Evolutionary conservation across 306 rosid genomes (phyloP).

Genomic region (Carpinus fangiana): DNA sequence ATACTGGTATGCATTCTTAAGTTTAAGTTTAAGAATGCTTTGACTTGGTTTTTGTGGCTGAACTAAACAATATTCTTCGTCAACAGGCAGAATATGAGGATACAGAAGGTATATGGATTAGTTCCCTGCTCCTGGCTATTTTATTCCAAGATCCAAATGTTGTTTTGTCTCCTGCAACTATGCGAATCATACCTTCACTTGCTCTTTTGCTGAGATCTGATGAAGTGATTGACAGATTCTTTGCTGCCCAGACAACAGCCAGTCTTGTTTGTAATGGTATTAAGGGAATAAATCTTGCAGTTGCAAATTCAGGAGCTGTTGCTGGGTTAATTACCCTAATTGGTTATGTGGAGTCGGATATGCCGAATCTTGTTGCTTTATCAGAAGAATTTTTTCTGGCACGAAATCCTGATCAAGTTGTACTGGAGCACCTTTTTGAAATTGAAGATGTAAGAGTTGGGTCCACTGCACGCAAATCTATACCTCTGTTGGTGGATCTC

Average conservation of each 20-base stretch:
- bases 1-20: background rate
- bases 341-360: slow-evolving; percentile 74
- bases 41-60: slow-evolving; percentile 31
- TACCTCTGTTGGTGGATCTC: slow-evolving; percentile 92
- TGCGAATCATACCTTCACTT: slow-evolving; percentile 77
- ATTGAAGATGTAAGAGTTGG: slow-evolving; percentile 86
- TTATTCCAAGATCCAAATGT: slow-evolving; percentile 78
- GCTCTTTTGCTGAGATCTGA: slow-evolving; percentile 80
- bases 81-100: slow-evolving; percentile 87
- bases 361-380: slow-evolving; percentile 68
- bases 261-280: slow-evolving; percentile 81
- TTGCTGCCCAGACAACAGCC: slow-evolving; percentile 95
- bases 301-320: slow-evolving; percentile 93
- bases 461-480: slow-evolving; percentile 80
- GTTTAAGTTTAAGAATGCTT: background rate
- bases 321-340: slow-evolving; percentile 75
- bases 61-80: slow-evolving; percentile 29
- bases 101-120: slow-evolving; percentile 87
- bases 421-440: slow-evolving; percentile 78
- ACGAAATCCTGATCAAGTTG: slow-evolving; percentile 84
- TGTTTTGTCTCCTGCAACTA: slow-evolving; percentile 58
- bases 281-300: slow-evolving; percentile 76
- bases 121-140: slow-evolving; percentile 77
- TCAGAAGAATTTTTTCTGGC: slow-evolving; percentile 80
- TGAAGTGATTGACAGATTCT: slow-evolving; percentile 76